These are phyloP conservation scores for Cadophora malorum DNA, from an alignment of 2,329 filamentous ascomycete species.

Conservation along the genomic window DNA sequence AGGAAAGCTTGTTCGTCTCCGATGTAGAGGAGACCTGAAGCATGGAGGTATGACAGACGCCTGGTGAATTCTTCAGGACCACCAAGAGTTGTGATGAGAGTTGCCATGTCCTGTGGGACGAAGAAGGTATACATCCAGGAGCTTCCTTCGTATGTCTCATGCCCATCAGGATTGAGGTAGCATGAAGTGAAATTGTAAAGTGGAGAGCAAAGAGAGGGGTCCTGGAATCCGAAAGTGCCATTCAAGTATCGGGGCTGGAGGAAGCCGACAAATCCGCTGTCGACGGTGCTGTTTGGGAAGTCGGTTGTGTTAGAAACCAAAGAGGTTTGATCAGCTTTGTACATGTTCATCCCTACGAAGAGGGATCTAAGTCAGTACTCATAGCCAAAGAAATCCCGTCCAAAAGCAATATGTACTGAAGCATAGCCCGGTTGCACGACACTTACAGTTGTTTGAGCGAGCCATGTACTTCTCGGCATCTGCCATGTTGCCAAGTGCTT, in stretches of 20 bases:
- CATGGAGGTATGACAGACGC: constrained; percentile 69
- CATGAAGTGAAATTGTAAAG: constrained; percentile 44
- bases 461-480: constrained; percentile 61
- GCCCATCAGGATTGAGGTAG: constrained; percentile 56
- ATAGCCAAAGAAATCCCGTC: background rate
- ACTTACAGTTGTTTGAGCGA: constrained; percentile 57
- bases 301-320: constrained; percentile 12
- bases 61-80: constrained; percentile 61
- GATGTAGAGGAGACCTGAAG: constrained; percentile 66
- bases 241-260: constrained; percentile 68
- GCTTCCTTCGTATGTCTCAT: constrained; percentile 75
- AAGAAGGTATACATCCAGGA: constrained; percentile 68
- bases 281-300: constrained; percentile 29
- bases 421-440: background rate
- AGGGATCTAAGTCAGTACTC: background rate
- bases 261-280: constrained; percentile 73
- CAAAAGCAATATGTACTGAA: background rate
- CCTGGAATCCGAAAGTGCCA: constrained; percentile 65
- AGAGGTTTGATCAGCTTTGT: constrained; percentile 64
- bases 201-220: constrained; percentile 68
- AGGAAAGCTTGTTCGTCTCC: constrained; percentile 70
- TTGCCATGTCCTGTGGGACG: constrained; percentile 57
- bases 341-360: constrained; percentile 59
- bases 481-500: constrained; percentile 56
- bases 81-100: constrained; percentile 63